Evolutionary conservation across 371 early-diverging fungal genomes (phyloP), one percentile per base, ranked within the genome.

Genomic region (Parasitella parasitica): DNA sequence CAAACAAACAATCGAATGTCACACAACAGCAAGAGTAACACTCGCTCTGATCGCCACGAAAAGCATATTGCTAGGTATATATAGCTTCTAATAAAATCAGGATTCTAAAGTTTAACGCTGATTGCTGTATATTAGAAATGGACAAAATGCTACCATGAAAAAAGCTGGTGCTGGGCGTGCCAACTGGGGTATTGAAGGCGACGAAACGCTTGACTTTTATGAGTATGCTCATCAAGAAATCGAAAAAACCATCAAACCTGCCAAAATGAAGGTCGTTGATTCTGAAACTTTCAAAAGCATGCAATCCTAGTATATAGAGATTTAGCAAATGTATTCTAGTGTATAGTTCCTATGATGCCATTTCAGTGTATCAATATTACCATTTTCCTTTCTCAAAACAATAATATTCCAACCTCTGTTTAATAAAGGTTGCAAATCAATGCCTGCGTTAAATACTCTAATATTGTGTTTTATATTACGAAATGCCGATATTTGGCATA

Each of bases 41-140:
- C 49, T 30, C 55, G 38, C 20, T 6, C 28, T 41, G 24, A 41
- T 38, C 70, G 66, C 9, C 71, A 70, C 41, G 71, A 70, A 37
- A 54, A 30, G 20, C 71, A 70, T 12, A 46, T 66, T 20, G 55
- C 71, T 6, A 59, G 69, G 69, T 69, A 69, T 37, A 32, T 16
- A 37, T 15, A n/a, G 15, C 26, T 3, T 6, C 7, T 41, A 15
- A 20, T 9, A 9, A 38, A 8, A 22, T 41, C 9, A 41, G 6
- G 1, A 15, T 34, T 20, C 30, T 11, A n/a, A 34, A 3, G 27
- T 24, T 18, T 20, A 24, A 20, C 26, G 20, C 22, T 34, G 39
- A 1, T 4, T 32, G 1, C 2, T 27, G 9, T 5, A 7, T 26
- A n/a, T 13, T 49, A 49, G 49, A 49, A 63, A 63, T 63, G 63